These are phyloP conservation scores for Triangularia setosa DNA, from an alignment of 2,329 filamentous ascomycete species.

Conservation along the genomic window DNA sequence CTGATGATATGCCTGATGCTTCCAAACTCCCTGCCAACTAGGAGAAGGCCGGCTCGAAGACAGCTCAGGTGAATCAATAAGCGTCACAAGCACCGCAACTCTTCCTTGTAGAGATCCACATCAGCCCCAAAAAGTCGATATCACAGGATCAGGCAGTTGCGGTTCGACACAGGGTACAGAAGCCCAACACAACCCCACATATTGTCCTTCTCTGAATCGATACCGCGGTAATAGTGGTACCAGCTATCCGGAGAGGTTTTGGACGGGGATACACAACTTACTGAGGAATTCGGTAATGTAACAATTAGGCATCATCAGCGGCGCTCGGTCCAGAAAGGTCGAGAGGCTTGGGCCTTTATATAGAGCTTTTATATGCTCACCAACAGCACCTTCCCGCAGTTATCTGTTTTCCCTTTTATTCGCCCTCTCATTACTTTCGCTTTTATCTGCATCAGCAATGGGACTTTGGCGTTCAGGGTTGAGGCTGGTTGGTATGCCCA, in stretches of 20 bases:
- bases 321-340: background rate
- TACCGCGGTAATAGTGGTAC: background rate
- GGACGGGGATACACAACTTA: background rate
- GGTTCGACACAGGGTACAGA: background rate
- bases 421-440: background rate
- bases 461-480: background rate
- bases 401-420: background rate
- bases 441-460: background rate
- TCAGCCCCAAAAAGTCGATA: background rate
- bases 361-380: background rate
- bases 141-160: background rate
- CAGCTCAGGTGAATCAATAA: background rate
- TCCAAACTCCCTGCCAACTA: constrained; percentile 63
- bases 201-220: background rate
- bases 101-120: background rate
- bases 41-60: constrained; percentile 3
- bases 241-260: background rate
- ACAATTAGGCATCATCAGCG: background rate
- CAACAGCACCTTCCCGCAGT: background rate
- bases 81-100: background rate
- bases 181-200: background rate
- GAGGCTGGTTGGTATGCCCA: background rate
- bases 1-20: constrained; percentile 66
- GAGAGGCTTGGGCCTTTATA: background rate
- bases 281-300: background rate